Percentiles rank a stretch among this genome's conserved stretches.
Evolutionary conservation across 306 rosid genomes (phyloP).

Genomic region (Pyrus communis): DNA sequence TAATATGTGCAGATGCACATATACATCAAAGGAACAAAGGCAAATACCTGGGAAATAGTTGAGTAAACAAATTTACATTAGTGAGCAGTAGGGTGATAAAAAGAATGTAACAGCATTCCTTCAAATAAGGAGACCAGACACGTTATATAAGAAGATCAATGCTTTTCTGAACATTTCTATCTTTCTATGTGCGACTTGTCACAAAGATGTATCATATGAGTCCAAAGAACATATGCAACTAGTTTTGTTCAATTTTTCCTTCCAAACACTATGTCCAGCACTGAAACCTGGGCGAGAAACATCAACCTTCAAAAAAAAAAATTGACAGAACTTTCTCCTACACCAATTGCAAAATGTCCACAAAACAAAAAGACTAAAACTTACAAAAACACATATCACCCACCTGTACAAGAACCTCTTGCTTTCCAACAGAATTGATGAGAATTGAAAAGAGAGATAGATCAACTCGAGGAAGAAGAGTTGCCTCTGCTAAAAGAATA

Average conservation of each 20-base stretch:
- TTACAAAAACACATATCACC: slow-evolving; percentile 4
- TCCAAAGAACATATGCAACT: neutral
- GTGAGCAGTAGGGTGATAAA: slow-evolving; percentile 10
- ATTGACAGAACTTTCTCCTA: neutral
- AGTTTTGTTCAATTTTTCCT: neutral
- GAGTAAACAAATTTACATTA: slow-evolving; percentile 16
- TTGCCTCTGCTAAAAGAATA: slow-evolving; percentile 95
- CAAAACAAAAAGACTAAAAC: neutral
- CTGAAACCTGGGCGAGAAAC: neutral
- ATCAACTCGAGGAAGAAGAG: slow-evolving; percentile 76
- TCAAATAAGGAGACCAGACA: neutral
- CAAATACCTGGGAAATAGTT: slow-evolving; percentile 62
- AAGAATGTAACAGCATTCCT: neutral
- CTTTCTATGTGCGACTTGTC: neutral
- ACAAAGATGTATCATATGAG: neutral
- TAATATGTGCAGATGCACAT: slow-evolving; percentile 97
- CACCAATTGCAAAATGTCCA: neutral
- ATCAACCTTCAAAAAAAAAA: neutral
- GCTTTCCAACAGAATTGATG: slow-evolving; percentile 61
- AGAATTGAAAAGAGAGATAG: slow-evolving; percentile 91
- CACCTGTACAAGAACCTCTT: slow-evolving; percentile 96
- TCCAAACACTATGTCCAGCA: neutral
- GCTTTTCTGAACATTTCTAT: neutral
- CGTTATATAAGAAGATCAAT: neutral
- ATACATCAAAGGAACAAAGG: slow-evolving; percentile 90